Evolutionary conservation across 2,329 filamentous ascomycete genomes (phyloP).

Genomic region (Aspergillus sclerotialis): DNA sequence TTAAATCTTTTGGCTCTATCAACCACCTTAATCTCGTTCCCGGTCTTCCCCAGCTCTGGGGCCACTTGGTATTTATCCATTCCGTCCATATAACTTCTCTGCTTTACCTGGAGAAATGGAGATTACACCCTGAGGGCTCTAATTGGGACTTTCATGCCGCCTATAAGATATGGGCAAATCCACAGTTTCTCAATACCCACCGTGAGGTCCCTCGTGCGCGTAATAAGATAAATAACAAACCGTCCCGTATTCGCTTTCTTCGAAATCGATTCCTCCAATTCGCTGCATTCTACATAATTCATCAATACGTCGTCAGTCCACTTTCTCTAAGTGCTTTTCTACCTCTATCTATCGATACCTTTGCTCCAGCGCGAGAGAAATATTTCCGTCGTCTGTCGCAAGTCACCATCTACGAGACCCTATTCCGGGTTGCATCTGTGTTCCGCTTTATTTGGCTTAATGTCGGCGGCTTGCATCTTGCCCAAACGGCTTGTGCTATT

Average conservation of each 20-base stretch:
- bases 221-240: not conserved
- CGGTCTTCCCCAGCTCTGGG: too few relatives aligned
- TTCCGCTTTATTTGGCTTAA: conserved; percentile 3
- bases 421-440: conserved; percentile 1
- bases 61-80: too few relatives aligned
- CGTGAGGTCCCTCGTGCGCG: conserved; percentile 1
- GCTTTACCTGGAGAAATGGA: too few relatives aligned
- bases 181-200: conserved; percentile 1
- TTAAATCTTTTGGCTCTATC: too few relatives aligned
- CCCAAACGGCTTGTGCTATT: conserved; percentile 2
- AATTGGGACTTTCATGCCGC: conserved; percentile 1
- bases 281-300: not conserved
- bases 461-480: not conserved
- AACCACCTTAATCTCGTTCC: too few relatives aligned
- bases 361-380: not conserved
- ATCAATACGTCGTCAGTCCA: not conserved
- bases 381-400: conserved; percentile 1
- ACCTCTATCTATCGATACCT: not conserved
- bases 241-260: not conserved
- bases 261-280: not conserved
- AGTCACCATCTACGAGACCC: conserved; percentile 1
- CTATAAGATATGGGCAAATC: conserved; percentile 3
- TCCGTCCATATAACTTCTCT: too few relatives aligned
- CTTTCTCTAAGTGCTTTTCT: not conserved
- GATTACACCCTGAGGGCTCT: too few relatives aligned